Conservation (phyloP, 1,284 basidiomycete species). For the Ganoderma multipileum region DNA sequence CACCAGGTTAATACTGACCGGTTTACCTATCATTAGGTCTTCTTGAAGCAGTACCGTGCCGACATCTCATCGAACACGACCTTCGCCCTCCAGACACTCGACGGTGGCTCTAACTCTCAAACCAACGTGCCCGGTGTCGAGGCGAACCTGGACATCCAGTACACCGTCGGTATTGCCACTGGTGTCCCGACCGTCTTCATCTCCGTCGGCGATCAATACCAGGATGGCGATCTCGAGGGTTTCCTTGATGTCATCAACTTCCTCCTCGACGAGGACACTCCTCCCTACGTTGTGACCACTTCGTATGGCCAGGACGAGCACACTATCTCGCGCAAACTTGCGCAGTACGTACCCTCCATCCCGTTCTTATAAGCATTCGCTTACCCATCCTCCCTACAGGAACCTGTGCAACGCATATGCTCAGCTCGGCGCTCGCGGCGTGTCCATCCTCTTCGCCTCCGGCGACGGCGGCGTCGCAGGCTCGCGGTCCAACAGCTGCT, state of each 20-base stretch:
- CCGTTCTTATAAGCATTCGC: neutral
- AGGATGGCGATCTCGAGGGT: constrained; percentile 32
- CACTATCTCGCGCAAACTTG: constrained; percentile 48
- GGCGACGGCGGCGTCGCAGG: constrained; percentile 67
- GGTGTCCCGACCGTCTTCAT: constrained; percentile 41
- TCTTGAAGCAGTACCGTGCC: constrained; percentile 38
- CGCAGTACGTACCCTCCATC: constrained; percentile 52
- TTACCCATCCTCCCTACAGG: constrained; percentile 6
- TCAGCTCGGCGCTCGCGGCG: constrained; percentile 63
- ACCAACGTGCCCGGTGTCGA: constrained; percentile 45
- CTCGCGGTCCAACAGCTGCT: constrained; percentile 53
- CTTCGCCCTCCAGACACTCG: constrained; percentile 52
- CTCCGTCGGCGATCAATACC: constrained; percentile 52
- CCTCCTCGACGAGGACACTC: constrained; percentile 43
- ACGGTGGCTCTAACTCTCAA: constrained; percentile 49
- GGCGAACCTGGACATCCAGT: constrained; percentile 72
- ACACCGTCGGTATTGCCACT: constrained; percentile 57
- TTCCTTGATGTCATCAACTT: constrained; percentile 38
- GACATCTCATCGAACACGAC: constrained; percentile 43
- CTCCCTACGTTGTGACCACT: constrained; percentile 59
- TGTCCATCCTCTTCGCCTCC: constrained; percentile 66
- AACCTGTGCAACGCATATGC: constrained; percentile 27
- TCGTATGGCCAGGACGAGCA: constrained; percentile 38
- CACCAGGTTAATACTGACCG: neutral
- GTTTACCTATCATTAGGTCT: constrained; percentile 25